These are phyloP conservation scores for Alectoria sarmentosa DNA, from an alignment of 495 filamentous ascomycete genomes.

Conservation along the genomic window DNA sequence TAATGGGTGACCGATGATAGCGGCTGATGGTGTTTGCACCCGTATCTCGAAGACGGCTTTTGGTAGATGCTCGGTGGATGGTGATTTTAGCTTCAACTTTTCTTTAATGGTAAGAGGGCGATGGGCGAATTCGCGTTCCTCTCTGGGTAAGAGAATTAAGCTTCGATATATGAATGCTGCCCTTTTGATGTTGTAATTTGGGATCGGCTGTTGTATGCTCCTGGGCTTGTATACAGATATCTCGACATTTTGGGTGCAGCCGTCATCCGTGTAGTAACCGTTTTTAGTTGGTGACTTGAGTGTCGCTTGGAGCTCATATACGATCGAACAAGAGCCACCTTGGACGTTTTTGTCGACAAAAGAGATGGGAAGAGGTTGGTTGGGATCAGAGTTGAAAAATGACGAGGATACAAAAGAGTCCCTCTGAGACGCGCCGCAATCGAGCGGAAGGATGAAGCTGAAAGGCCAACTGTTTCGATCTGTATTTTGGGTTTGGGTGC, in stretches of 20 bases:
- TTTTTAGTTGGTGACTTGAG: not conserved
- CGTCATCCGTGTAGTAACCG: not conserved
- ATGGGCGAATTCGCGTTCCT: not conserved
- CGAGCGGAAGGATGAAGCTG: not conserved
- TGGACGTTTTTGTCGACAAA: not conserved
- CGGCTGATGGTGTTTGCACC: not conserved
- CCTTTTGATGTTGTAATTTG: not conserved
- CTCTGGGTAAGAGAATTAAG: not conserved
- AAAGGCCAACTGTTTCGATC: not conserved
- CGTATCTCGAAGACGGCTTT: not conserved
- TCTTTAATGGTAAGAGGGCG: conserved; percentile 4
- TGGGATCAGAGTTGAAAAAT: not conserved
- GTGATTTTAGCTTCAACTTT: not conserved
- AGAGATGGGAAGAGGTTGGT: not conserved
- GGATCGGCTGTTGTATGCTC: not conserved
- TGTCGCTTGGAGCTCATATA: conserved; percentile 1
- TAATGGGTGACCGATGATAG: not conserved
- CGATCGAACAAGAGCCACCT: conserved; percentile 1
- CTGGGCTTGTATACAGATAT: not conserved
- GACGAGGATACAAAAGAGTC: not conserved
- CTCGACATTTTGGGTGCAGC: not conserved
- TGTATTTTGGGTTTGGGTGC: not conserved
- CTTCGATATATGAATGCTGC: not conserved
- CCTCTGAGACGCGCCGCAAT: not conserved
- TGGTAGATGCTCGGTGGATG: not conserved